A percentile compares a stretch with the other conserved stretches of the same genome.
Evolutionary conservation across 1,284 basidiomycete genomes (phyloP).

Genomic region (Athelia psychrophila): DNA sequence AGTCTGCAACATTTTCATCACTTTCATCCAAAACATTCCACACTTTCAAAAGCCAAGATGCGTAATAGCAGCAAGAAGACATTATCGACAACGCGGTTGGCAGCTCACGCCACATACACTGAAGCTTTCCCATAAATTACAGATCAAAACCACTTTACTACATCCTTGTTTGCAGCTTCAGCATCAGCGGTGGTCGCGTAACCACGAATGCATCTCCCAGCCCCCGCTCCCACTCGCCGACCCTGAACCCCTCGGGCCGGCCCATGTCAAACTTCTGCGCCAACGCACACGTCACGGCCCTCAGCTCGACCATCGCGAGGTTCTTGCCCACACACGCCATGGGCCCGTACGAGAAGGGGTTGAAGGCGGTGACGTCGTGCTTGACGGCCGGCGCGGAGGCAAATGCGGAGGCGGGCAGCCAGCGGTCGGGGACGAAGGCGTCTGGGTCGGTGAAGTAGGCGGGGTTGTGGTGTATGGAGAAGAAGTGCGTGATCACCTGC

Average conservation of each 20-base stretch:
- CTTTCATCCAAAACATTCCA: too few relatives aligned
- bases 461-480: conserved; percentile 6
- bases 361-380: conserved; percentile 27
- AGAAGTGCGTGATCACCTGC: neutral
- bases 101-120: too few relatives aligned
- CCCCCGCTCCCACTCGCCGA: neutral
- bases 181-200: neutral
- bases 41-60: too few relatives aligned
- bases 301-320: conserved; percentile 31
- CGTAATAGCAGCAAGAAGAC: too few relatives aligned
- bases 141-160: too few relatives aligned
- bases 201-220: neutral
- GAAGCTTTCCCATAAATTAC: too few relatives aligned
- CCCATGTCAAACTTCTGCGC: neutral
- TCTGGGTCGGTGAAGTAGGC: conserved; percentile 21
- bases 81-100: too few relatives aligned
- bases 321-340: conserved; percentile 31
- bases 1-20: too few relatives aligned
- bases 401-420: conserved; percentile 24
- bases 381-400: conserved; percentile 23
- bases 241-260: neutral
- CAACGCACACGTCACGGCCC: conserved; percentile 24
- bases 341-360: conserved; percentile 31
- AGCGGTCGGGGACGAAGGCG: conserved; percentile 34
- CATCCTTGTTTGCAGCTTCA: too few relatives aligned